Conservation (phyloP, 2,329 filamentous ascomycete genomes). For the Pseudogymnoascus sp. region DNA sequence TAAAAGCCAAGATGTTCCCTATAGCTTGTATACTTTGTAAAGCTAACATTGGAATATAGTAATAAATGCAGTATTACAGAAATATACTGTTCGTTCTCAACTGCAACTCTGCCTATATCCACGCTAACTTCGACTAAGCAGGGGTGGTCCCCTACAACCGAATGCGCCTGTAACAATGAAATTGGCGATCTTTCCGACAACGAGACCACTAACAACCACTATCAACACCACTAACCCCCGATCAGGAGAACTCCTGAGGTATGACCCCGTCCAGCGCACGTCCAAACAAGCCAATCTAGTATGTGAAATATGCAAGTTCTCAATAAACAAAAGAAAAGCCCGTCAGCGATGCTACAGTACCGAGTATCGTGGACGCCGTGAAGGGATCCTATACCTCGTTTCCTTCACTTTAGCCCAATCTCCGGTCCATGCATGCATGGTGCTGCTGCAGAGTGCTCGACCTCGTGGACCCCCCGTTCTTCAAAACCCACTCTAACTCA, state of each 20-base stretch:
- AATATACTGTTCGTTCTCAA: not conserved
- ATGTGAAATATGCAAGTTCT: constrained; percentile 4
- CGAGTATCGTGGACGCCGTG: not conserved
- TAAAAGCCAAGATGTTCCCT: not conserved
- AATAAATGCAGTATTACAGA: not conserved
- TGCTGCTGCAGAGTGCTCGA: not conserved
- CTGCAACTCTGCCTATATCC: not conserved
- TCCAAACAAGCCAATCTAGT: not conserved
- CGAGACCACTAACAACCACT: not conserved
- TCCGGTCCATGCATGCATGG: not conserved
- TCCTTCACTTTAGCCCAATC: not conserved
- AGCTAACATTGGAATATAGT: not conserved
- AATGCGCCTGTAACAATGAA: constrained; percentile 7
- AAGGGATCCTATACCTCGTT: not conserved
- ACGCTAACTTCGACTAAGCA: not conserved
- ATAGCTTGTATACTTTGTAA: not conserved
- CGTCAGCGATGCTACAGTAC: not conserved
- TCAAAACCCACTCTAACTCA: not conserved
- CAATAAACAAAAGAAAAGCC: constrained; percentile 1
- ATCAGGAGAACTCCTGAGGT: not conserved
- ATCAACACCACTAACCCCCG: not conserved
- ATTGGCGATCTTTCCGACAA: constrained; percentile 7
- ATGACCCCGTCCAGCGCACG: not conserved
- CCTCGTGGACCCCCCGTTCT: not conserved
- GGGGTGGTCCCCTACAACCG: not conserved